Evolutionary conservation across 257 asterid genomes (phyloP), one percentile per base, ranked within the genome.

Genomic region (Fraxinus cuspidata): DNA sequence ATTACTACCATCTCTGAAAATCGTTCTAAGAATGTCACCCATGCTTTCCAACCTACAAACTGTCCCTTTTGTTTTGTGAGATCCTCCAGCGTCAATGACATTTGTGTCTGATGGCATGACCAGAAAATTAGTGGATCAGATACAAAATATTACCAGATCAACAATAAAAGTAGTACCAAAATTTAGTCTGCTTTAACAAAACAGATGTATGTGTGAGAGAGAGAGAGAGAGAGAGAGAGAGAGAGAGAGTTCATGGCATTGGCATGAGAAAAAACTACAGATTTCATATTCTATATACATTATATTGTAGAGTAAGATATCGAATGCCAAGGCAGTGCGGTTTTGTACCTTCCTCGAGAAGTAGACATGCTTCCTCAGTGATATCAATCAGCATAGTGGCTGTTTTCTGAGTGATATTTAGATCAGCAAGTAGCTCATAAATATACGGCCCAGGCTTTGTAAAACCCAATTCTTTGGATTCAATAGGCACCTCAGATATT

Each of bases 391-490:
- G 97, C 94, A 86, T 87, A 76, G 82, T 51, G 70, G 97, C 97
- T 69, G 97, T 95, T 56, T 84, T 76, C 64, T 83, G 85, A 47
- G 92, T 95, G 82, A 89, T 86, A 83, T 95, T 91, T 56, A 95
- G 88, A 83, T 89, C 97, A 78, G 96, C 90, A 56, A 95, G 89
- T 78, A 95, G 89, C 89, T 93, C 97, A 84, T 93, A 95, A 74
- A 95, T 92, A 89, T 93, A 95, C 51, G 96, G 91, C 49, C 99
- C 99, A 21, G 94, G 89, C 89, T 83, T 95, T 42, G 99, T 95
- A 78, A 93, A 95, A 79, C 99, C 99, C 78, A 83, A 83, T 70
- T 93, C 99, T 83, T 88, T 95, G 80, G 99, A 93, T 75, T 81
- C 86, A 86, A 95, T 91, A 74, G 89, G 91, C 86, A 93, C 90